phyloP scores from a whole-genome alignment of 371 early-diverging fungal genomes.

The Rhizomucor pusillus region DNA sequence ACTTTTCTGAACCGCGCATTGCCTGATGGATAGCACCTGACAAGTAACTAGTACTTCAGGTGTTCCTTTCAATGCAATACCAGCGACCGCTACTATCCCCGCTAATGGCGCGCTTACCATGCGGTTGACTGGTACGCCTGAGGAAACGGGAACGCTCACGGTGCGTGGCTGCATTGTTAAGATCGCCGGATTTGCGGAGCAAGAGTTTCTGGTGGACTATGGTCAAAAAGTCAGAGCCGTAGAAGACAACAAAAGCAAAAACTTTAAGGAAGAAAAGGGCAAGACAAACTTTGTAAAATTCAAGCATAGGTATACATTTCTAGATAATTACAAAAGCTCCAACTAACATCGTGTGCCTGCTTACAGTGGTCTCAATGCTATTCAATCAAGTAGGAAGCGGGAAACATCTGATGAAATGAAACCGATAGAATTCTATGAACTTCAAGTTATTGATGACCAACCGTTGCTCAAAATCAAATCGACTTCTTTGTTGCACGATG shows the following conservation, averaged over 20 bases:
- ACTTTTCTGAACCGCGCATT: too few species aligned
- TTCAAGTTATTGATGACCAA: conserved; percentile 66
- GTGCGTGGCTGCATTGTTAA: conserved; percentile 69
- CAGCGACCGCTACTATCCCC: conserved; percentile 62
- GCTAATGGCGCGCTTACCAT: conserved; percentile 60
- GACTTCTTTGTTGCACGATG: conserved; percentile 59
- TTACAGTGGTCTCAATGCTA: conserved; percentile 34
- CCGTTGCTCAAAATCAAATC: conserved; percentile 65
- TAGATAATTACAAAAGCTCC: background rate
- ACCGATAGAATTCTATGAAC: conserved; percentile 41
- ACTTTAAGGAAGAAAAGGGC: conserved; percentile 43
- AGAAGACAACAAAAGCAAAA: conserved; percentile 31
- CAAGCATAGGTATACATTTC: conserved; percentile 28
- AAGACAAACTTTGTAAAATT: conserved; percentile 38
- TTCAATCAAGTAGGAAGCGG: conserved; percentile 22
- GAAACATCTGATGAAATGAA: conserved; percentile 17
- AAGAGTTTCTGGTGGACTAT: conserved; percentile 61
- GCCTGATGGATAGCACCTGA: background rate
- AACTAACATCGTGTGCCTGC: too few species aligned
- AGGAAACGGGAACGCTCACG: conserved; percentile 54
- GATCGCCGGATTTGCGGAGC: conserved; percentile 70
- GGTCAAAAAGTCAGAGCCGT: conserved; percentile 26
- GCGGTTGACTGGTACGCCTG: conserved; percentile 63
- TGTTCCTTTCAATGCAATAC: conserved; percentile 55
- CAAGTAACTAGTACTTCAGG: conserved; percentile 54